Base-by-base conservation (phyloP, 768 basidiomycete genomes). In the Fomitopsis serialis region DNA sequence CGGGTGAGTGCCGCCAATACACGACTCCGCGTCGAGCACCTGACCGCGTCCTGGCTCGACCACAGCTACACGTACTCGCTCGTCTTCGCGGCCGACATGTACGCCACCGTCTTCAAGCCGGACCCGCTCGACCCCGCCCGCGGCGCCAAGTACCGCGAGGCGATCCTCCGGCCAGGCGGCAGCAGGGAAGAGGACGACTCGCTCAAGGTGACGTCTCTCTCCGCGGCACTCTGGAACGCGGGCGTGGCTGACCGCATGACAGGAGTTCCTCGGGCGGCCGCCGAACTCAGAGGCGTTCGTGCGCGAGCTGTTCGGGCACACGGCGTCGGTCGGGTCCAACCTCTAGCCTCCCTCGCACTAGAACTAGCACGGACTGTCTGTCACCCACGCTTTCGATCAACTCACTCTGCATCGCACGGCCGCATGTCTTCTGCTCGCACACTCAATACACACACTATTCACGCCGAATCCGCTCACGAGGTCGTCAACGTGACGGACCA, bases 131-230 rank as follows among this genome's bases (percentile, higher is more conserved):
- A 85, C 62, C 81, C 87, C 0, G 70, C 67, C 22, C 78, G 80
- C 15, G 90, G 92, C 3, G 72, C 76, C 56, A 71, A 68, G 23
- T 95, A 94, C 66, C 79, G 90, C 2, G 78, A 87, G 55, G 83
- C 83, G 66, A 92, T 95, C 55, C 75, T 94, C 17, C 67, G 71
- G 29, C 78, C 79, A 8, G 90, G 92, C 23, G 89, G 88, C 24
- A 87, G 84, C 57, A 79, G 86, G 12, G 90, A 94, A 56, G 92
- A 92, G 60, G 68, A 82, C 52, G 85, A 89, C 44, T 86, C 85
- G n/a, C 76, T 94, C 53, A 77, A 86, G 76, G 89, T 85, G 57
- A 1, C 22, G 37, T 19, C 8, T 7, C 19, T 34, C 21, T 44
- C 19, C 43, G 17, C n/a, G n/a, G n/a, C n/a, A n/a, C 53, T 53